A percentile compares a stretch with the other conserved stretches of the same genome.
Conservation (phyloP, 2,329 filamentous ascomycete genomes). For the Didymella pomorum region DNA sequence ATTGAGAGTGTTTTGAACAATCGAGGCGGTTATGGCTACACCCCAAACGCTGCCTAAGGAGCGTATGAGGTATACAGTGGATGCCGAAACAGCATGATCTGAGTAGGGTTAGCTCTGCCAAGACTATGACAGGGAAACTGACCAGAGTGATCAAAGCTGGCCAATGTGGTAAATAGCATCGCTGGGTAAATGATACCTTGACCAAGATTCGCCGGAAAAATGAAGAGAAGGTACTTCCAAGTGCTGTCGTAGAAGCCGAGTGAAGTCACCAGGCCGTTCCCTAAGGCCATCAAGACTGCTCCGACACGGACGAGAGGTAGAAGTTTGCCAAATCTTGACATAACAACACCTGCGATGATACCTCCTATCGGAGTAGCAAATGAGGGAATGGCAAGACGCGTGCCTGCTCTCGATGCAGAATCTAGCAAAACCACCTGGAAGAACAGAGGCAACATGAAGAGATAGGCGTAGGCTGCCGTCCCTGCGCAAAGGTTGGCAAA, state of each 20-base stretch:
- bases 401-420: background rate
- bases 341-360: background rate
- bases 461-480: background rate
- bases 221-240: background rate
- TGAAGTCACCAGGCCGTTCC: background rate
- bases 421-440: background rate
- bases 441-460: background rate
- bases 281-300: background rate
- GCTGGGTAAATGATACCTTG: background rate
- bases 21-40: background rate
- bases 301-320: background rate
- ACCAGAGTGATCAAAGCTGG: background rate
- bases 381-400: background rate
- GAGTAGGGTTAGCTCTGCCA: background rate
- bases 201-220: background rate
- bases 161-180: background rate
- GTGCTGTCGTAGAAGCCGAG: background rate
- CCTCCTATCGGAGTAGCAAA: background rate
- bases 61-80: background rate
- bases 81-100: background rate
- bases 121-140: background rate
- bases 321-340: background rate
- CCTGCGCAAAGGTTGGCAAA: background rate
- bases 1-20: background rate
- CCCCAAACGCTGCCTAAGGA: background rate